Evolutionary conservation across 1,139 yeast species (phyloP).

Genomic region (Yamadazyma aaseri): DNA sequence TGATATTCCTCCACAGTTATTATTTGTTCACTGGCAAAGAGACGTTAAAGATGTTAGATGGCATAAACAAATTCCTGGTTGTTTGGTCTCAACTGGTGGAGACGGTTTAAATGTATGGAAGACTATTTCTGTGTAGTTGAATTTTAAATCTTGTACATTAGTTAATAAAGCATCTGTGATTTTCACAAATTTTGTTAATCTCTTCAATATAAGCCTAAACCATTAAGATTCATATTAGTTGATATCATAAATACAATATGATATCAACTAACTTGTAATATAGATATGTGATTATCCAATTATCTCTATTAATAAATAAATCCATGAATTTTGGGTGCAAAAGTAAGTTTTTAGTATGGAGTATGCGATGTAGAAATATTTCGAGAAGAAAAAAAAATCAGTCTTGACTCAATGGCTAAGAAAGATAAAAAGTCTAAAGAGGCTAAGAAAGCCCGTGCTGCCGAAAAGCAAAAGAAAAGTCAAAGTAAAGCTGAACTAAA

Average conservation of each 20-base stretch:
- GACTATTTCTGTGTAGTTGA: constrained; percentile 80
- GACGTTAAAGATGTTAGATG: constrained; percentile 97
- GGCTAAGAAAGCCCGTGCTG: constrained; percentile 85
- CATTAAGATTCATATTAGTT: too few relatives aligned
- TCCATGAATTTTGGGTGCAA: too few relatives aligned
- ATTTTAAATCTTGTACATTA: not conserved
- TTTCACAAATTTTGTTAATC: constrained; percentile 1
- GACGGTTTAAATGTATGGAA: constrained; percentile 96
- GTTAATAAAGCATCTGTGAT: constrained; percentile 2
- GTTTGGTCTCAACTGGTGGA: constrained; percentile 90
- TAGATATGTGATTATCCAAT: too few relatives aligned
- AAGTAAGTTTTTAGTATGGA: too few relatives aligned
- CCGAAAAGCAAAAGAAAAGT: constrained; percentile 79
- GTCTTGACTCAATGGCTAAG: constrained; percentile 63
- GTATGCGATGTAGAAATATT: too few relatives aligned
- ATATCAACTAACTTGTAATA: too few relatives aligned
- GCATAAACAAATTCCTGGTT: constrained; percentile 97
- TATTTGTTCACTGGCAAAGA: constrained; percentile 97
- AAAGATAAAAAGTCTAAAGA: constrained; percentile 84
- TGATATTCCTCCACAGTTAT: constrained; percentile 92
- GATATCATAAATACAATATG: too few relatives aligned
- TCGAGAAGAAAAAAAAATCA: too few relatives aligned
- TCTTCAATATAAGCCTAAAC: too few relatives aligned
- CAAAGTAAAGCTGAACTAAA: constrained; percentile 70
- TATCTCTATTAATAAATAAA: too few relatives aligned